phyloP scores from a whole-genome alignment of 139 green algal genomes.

The Chlamydomonas eustigma region DNA sequence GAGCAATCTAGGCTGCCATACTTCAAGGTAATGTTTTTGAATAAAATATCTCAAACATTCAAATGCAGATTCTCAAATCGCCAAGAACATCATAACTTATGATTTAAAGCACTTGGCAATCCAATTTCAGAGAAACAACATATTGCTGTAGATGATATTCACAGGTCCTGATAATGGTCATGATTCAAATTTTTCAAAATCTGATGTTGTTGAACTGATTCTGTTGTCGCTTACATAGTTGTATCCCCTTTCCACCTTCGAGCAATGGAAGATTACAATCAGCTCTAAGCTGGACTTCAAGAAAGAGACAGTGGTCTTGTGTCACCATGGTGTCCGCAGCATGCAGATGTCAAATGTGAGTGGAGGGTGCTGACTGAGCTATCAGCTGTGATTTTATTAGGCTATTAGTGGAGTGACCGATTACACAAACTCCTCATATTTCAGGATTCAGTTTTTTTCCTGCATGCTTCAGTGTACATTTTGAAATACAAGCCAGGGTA shows the following conservation, averaged over 20 bases:
- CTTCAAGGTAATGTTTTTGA: constrained; percentile 40
- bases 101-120: too few relatives aligned
- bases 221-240: too few relatives aligned
- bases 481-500: neutral
- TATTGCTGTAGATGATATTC: too few relatives aligned
- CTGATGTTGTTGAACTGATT: too few relatives aligned
- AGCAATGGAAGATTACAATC: constrained; percentile 26
- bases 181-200: too few relatives aligned
- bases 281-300: constrained; percentile 46
- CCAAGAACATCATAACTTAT: too few relatives aligned
- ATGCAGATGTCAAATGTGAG: constrained; percentile 48
- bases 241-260: neutral
- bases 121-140: too few relatives aligned
- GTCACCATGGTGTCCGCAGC: constrained; percentile 78
- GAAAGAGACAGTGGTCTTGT: constrained; percentile 71
- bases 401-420: neutral
- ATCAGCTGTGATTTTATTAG: neutral
- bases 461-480: neutral
- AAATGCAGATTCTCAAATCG: too few relatives aligned
- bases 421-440: neutral
- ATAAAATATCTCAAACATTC: too few relatives aligned
- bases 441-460: neutral
- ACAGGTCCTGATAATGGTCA: too few relatives aligned
- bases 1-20: constrained; percentile 12
- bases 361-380: neutral